phyloP scores from a whole-genome alignment of 108 stramenopile species.

The Stephanodiscus triporus region DNA sequence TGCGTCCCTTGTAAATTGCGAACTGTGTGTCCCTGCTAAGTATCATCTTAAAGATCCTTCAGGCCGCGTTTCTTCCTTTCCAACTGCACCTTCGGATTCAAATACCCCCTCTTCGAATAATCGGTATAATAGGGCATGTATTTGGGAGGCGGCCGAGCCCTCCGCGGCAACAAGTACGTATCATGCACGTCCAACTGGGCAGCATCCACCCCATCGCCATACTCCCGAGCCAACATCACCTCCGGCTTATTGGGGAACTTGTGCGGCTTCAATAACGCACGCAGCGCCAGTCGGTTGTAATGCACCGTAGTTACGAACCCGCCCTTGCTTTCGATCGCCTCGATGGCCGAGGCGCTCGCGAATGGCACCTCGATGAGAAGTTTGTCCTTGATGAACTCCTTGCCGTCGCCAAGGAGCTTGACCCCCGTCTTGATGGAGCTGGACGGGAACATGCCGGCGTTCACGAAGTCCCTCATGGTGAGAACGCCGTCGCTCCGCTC shows the following conservation, averaged over 20 bases:
- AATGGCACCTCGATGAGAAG: constrained; percentile 89
- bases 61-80: constrained; percentile 61
- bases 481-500: constrained; percentile 56
- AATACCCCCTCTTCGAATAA: constrained; percentile 92
- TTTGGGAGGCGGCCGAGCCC: constrained; percentile 94
- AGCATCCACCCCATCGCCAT: constrained; percentile 16
- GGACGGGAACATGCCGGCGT: constrained; percentile 80
- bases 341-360: constrained; percentile 88
- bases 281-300: constrained; percentile 92
- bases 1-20: background rate
- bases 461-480: constrained; percentile 92
- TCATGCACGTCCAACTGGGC: constrained; percentile 14
- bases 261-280: constrained; percentile 92
- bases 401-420: constrained; percentile 80
- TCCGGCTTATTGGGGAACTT: constrained; percentile 71
- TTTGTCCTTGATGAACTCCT: constrained; percentile 64
- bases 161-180: constrained; percentile 64
- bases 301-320: constrained; percentile 96
- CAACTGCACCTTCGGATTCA: constrained; percentile 92
- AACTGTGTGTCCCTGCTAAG: background rate
- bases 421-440: constrained; percentile 86
- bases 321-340: constrained; percentile 90
- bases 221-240: constrained; percentile 1
- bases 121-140: constrained; percentile 94
- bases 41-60: constrained; percentile 35